Conservation (phyloP, 441 rosid species). For the Brassica hybrid region DNA sequence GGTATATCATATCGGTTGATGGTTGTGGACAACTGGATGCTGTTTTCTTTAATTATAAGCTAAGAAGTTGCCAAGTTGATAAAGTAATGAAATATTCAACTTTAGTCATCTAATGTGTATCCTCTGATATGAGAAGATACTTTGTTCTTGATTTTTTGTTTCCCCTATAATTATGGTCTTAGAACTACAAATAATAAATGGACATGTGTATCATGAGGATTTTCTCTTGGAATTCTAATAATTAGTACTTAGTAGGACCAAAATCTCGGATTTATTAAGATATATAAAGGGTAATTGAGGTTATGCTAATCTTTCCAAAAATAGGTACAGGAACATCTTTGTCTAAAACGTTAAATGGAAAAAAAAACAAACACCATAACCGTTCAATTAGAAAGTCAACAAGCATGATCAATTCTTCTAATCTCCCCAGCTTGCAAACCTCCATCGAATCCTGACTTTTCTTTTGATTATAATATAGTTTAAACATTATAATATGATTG, state of each 20-base stretch:
- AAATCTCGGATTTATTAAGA: no score
- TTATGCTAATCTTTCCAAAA: constrained; percentile 31
- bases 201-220: constrained; percentile 21
- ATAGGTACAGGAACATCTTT: constrained; percentile 35
- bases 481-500: neutral
- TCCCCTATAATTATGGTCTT: neutral
- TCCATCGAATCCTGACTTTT: constrained; percentile 38
- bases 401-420: constrained; percentile 33
- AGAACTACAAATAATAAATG: constrained; percentile 5
- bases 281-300: constrained; percentile 16
- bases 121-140: constrained; percentile 28
- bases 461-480: constrained; percentile 11
- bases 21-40: constrained; percentile 42
- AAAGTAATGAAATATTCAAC: constrained; percentile 20
- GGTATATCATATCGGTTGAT: constrained; percentile 7
- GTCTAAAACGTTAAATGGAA: constrained; percentile 37
- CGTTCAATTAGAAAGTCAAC: constrained; percentile 39
- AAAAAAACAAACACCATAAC: constrained; percentile 44
- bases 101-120: constrained; percentile 33
- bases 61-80: constrained; percentile 42
- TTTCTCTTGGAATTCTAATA: constrained; percentile 7
- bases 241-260: no score
- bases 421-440: constrained; percentile 47
- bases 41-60: neutral
- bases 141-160: neutral